phyloP scores from a whole-genome alignment of 768 basidiomycete genomes.

The Leucocoprinus leucothites region DNA sequence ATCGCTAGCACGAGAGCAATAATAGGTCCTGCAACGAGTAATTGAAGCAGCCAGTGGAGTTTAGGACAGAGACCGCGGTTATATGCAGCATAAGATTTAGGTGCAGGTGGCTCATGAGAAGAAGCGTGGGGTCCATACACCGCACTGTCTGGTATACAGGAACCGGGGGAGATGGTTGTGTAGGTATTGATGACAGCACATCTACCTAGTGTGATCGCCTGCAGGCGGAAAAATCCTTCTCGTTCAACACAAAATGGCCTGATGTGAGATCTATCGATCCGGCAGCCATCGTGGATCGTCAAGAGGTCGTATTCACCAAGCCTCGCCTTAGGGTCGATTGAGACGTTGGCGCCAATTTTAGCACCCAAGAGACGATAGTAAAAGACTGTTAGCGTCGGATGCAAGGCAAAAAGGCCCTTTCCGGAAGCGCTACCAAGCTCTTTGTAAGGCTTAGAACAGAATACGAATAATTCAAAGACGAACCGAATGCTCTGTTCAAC shows the following conservation, averaged over 20 bases:
- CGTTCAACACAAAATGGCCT: conserved; percentile 45
- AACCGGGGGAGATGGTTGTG: conserved; percentile 41
- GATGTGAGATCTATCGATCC: conserved; percentile 36
- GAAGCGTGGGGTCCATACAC: conserved; percentile 49
- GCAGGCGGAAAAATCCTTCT: conserved; percentile 41
- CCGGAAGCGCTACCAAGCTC: conserved; percentile 28
- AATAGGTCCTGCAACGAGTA: conserved; percentile 38
- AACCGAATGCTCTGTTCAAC: conserved; percentile 35
- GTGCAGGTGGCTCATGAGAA: conserved; percentile 35
- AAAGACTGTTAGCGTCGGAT: conserved; percentile 32
- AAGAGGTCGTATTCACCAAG: conserved; percentile 45
- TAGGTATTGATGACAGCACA: conserved; percentile 39
- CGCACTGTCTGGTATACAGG: conserved; percentile 28
- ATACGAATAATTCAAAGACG: neutral
- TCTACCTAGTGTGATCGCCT: conserved; percentile 33
- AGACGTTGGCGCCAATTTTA: conserved; percentile 36
- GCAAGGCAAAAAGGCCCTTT: conserved; percentile 38
- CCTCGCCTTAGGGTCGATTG: conserved; percentile 34
- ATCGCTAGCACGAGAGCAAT: conserved; percentile 30
- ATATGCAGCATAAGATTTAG: conserved; percentile 33
- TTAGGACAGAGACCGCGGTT: conserved; percentile 33
- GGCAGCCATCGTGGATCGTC: conserved; percentile 38
- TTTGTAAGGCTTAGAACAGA: neutral
- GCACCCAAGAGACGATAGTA: conserved; percentile 47
- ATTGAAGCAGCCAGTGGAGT: conserved; percentile 28